Conservation (phyloP, 2,329 filamentous ascomycete species). For the Beauveria caledonica region DNA sequence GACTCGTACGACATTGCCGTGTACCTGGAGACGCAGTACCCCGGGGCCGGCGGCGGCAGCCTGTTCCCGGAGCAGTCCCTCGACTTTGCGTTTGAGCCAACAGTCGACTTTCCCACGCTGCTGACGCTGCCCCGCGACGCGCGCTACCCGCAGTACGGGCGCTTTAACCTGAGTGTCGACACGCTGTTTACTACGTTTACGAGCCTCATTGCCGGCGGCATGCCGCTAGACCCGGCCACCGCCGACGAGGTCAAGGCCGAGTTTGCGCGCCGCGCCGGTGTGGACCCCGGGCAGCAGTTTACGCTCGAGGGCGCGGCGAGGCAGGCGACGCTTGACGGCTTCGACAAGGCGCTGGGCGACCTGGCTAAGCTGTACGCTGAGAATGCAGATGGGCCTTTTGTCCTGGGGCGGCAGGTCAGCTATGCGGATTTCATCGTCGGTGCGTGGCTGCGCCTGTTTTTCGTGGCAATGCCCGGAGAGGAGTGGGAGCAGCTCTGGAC, state of each 20-base stretch:
- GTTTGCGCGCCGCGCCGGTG: constrained; percentile 38
- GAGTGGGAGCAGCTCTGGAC: constrained; percentile 5
- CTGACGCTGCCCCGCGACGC: constrained; percentile 25
- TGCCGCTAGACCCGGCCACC: constrained; percentile 44
- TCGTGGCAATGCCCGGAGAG: not conserved
- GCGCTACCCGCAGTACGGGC: constrained; percentile 30
- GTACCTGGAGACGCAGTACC: constrained; percentile 47
- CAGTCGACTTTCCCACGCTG: constrained; percentile 24
- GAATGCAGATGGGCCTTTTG: constrained; percentile 33
- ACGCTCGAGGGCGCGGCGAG: constrained; percentile 30
- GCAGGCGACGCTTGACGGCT: constrained; percentile 27
- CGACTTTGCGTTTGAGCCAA: constrained; percentile 27
- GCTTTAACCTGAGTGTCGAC: constrained; percentile 49
- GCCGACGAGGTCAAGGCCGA: constrained; percentile 36
- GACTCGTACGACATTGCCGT: constrained; percentile 60
- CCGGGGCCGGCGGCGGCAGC: constrained; percentile 32
- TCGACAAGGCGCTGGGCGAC: constrained; percentile 32
- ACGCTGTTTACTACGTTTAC: constrained; percentile 40
- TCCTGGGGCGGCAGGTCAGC: constrained; percentile 34
- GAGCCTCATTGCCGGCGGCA: constrained; percentile 28
- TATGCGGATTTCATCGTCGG: constrained; percentile 53
- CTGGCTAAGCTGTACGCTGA: constrained; percentile 35
- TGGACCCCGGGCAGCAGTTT: constrained; percentile 37
- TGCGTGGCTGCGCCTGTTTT: constrained; percentile 24
- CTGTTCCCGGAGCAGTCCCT: constrained; percentile 40